Percentiles rank a stretch among this genome's conserved stretches.
Conservation (phyloP, 176 grass and related monocot genomes). For the Thalia dealbata region DNA sequence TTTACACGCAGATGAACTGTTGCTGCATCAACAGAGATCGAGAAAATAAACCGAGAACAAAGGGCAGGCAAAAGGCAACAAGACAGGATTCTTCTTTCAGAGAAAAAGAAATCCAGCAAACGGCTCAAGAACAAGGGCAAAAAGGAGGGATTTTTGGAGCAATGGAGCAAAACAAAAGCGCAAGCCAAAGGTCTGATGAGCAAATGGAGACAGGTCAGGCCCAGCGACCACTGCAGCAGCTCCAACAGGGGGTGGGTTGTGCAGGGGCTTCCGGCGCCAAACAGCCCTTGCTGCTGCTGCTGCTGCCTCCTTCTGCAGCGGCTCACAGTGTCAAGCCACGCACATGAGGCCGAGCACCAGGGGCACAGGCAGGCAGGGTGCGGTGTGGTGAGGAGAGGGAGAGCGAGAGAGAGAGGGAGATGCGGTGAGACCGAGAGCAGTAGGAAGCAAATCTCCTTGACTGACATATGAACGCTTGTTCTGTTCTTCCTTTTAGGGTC, state of each 20-base stretch:
- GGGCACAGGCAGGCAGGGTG: background rate
- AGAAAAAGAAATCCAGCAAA: too few relatives aligned
- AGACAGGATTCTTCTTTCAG: too few relatives aligned
- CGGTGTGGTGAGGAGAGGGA: too few relatives aligned
- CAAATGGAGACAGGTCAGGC: background rate
- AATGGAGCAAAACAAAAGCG: constrained; percentile 7
- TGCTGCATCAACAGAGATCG: background rate
- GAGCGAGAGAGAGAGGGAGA: background rate
- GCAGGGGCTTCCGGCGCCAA: too few relatives aligned
- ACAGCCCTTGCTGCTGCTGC: background rate
- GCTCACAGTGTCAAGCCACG: background rate
- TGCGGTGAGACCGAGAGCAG: background rate
- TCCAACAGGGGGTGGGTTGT: background rate
- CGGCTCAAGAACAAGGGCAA: background rate
- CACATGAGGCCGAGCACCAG: background rate
- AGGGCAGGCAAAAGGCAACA: too few relatives aligned
- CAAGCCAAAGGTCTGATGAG: background rate
- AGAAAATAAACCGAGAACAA: background rate
- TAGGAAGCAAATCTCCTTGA: background rate
- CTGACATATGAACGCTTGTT: background rate
- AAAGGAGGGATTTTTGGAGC: constrained; percentile 3
- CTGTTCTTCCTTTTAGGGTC: background rate
- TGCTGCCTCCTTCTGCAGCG: background rate
- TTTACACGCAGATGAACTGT: background rate
- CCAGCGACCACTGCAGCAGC: too few relatives aligned